Evolutionary conservation across 179 eudicot species (phyloP).

Genomic region (Vitellaria paradoxa): DNA sequence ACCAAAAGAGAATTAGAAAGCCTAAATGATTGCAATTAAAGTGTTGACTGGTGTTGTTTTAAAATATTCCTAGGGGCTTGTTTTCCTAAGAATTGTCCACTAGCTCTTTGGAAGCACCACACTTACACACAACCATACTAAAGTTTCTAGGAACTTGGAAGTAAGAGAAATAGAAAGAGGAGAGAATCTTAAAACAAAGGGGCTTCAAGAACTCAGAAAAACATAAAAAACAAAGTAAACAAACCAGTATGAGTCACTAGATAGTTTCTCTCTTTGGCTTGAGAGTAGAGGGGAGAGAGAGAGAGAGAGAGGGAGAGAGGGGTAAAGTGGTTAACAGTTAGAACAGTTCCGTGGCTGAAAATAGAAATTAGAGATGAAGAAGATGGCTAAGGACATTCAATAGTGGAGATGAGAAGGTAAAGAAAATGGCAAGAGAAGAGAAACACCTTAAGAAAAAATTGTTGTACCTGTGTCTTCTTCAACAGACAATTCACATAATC

Average conservation of each 20-base stretch:
- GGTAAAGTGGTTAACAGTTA: background rate
- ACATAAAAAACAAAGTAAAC: background rate
- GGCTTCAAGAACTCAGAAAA: background rate
- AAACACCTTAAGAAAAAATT: background rate
- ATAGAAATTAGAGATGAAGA: background rate
- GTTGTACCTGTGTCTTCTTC: background rate
- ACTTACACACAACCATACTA: background rate
- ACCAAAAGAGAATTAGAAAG: constrained; percentile 28
- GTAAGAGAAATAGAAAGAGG: no score
- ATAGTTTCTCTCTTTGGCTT: background rate
- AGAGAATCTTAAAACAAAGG: background rate
- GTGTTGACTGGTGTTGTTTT: background rate
- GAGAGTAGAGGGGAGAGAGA: background rate
- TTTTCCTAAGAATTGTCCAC: constrained; percentile 18
- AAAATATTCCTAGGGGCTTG: background rate
- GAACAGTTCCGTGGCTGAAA: constrained; percentile 1
- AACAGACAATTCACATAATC: background rate
- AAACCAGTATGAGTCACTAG: background rate
- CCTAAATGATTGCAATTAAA: constrained; percentile 24
- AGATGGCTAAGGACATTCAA: background rate
- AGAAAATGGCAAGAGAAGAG: background rate
- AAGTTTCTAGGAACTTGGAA: no score
- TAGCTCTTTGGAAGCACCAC: constrained; percentile 25
- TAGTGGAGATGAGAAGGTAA: background rate
- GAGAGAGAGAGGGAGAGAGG: constrained; percentile 8